Evolutionary conservation across 1,139 yeast species (phyloP), one percentile per base, ranked within the genome.

Genomic region (Kodamaea alishanica): DNA sequence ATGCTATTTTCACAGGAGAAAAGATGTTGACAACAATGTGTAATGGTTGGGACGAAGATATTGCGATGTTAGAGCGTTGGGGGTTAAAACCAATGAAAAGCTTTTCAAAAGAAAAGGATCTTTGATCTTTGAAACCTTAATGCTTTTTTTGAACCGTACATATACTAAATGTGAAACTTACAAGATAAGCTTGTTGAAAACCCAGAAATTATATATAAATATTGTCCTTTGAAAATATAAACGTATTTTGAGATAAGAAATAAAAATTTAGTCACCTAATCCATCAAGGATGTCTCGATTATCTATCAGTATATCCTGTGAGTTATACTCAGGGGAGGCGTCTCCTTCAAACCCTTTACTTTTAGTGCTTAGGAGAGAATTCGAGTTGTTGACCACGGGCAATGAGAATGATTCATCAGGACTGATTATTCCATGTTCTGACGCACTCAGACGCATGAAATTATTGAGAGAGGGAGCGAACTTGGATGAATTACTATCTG

Each of bases 11-110:
- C 58, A 84, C 92, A 0, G 94, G 94, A 20, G 84, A 84, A 58
- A 79, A 75, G 50, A 84, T 84, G 92, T 63, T 84, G 45, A 84
- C 94, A 2, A 84, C 94, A 3, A 79, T 81, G 81, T 84, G 94
- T 56, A 81, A 79, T 47, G 90, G 89, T 3, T 84, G 92, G 92
- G 88, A 84, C 35, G 92, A 84, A 55, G 94, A 84, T 56, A 81
- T 73, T 47, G 71, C 61, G 7, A 78, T 84, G 87, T 63, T 84
- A 29, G 58, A 60, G 3, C 76, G 73, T 50, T 84, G 92, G 92
- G 94, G 94, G 0, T 58, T 83, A 50, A 66, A 60, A 46, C 88
- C 89, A 28, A 79, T 84, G 86, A 68, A 77, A 56, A 73, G 82
- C 20, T 15, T 15, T 15, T 15, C 20, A 15, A 15, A 15, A 15